Evolutionary conservation across 2,329 filamentous ascomycete genomes (phyloP), one percentile per base, ranked within the genome.

Genomic region (Penicillium rolfsii): DNA sequence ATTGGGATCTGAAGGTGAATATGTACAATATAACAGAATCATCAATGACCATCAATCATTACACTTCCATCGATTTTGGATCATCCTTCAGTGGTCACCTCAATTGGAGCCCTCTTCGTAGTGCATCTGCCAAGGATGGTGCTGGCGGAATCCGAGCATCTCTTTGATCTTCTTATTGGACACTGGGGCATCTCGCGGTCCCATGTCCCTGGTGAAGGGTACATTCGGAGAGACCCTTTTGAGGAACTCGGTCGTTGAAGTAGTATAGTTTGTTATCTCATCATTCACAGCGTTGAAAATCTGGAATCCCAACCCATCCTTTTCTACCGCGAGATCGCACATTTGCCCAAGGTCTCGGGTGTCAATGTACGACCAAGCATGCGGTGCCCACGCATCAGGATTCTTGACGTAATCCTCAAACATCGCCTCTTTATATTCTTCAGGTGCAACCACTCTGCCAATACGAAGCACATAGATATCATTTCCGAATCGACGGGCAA

Each of bases 271-370:
- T 0, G 85, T 88, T 52, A 87, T 87, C 2, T 80, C 84, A 67
- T 86, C 81, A 67, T 89, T 89, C 0, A 85, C 86, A 1, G 85
- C 86, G 68, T 89, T 89, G 73, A 88, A 89, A 0, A 88, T 75
- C 68, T 88, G 85, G 65, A 86, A 89, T 0, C 86, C 86, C 9
- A 89, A 67, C 0, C 83, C 85, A 67, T 80, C 79, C 64, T 81
- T 84, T 61, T 80, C 65, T 4, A 88, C 78, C 19, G 78, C 81
- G 8, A 84, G 67, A 63, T 87, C 77, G 68, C 84, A 87, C 59
- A 89, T 88, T 71, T 85, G 83, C 0, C 85, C 87, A 2, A 89
- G 71, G 66, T 89, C 86, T 4, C 85, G 73, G 0, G 84, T 84
- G 70, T 89, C 86, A 24, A 85, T 86, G 70, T 89, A 89, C 24